Conservation (phyloP, 805 yeast genomes). For the Candida maris region DNA sequence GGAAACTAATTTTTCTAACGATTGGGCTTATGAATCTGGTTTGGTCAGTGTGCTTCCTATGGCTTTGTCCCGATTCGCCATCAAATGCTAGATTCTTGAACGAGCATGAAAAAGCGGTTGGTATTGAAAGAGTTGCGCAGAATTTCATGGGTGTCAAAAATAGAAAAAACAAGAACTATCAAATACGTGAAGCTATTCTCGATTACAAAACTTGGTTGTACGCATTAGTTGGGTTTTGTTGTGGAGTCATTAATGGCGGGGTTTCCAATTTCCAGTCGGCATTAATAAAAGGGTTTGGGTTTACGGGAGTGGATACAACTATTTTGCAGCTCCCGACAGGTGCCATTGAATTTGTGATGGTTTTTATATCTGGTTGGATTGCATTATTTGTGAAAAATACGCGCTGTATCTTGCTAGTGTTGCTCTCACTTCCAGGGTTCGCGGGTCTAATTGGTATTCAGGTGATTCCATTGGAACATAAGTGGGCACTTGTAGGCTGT, state of each 20-base stretch:
- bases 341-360: slow-evolving; percentile 24
- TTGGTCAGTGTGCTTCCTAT: slow-evolving; percentile 18
- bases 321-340: slow-evolving; percentile 28
- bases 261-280: slow-evolving; percentile 44
- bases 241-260: slow-evolving; percentile 56
- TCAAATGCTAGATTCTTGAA: slow-evolving; percentile 40
- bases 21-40: slow-evolving; percentile 43
- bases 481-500: slow-evolving; percentile 16
- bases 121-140: slow-evolving; percentile 27
- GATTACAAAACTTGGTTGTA: slow-evolving; percentile 31
- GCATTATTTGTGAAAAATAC: slow-evolving; percentile 13
- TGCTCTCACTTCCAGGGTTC: slow-evolving; percentile 20
- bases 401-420: slow-evolving; percentile 13
- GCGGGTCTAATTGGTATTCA: slow-evolving; percentile 22
- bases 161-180: slow-evolving; percentile 36
- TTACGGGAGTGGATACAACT: slow-evolving; percentile 19
- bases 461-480: slow-evolving; percentile 13
- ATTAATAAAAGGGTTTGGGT: slow-evolving; percentile 37
- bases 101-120: slow-evolving; percentile 33
- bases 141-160: slow-evolving; percentile 45
- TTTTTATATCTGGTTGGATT: slow-evolving; percentile 19
- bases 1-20: slow-evolving; percentile 43
- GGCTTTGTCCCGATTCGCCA: slow-evolving; percentile 42
- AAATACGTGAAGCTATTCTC: slow-evolving; percentile 39
- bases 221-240: slow-evolving; percentile 32